These are phyloP conservation scores for Suillus discolor DNA, from an alignment of 768 basidiomycete species.

Conservation along the genomic window DNA sequence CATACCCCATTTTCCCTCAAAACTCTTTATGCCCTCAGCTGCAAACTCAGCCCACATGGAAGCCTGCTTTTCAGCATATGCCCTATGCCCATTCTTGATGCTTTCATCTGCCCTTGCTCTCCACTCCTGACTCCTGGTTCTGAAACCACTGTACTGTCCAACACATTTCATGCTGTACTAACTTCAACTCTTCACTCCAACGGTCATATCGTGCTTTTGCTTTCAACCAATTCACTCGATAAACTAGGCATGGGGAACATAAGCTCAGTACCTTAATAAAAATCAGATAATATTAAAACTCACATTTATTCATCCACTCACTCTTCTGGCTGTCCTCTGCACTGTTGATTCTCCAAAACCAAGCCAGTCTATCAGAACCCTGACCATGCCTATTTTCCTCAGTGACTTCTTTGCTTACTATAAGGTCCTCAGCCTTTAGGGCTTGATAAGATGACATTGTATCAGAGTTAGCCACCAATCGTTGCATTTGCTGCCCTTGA, in stretches of 20 bases:
- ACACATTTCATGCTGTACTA: constrained; percentile 21
- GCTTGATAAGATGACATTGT: background rate
- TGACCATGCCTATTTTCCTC: too few relatives aligned
- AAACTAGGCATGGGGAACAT: constrained; percentile 1
- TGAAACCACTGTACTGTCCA: constrained; percentile 22
- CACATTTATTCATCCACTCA: too few relatives aligned
- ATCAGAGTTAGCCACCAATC: background rate
- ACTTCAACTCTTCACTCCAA: constrained; percentile 22
- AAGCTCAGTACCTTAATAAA: background rate
- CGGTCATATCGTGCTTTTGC: constrained; percentile 18
- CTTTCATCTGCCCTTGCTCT: background rate
- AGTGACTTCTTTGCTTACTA: constrained; percentile 12
- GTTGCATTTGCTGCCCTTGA: background rate
- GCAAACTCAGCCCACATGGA: background rate
- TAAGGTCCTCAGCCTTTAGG: constrained; percentile 5
- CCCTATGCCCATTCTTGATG: background rate
- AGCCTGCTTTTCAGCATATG: background rate
- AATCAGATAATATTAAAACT: too few relatives aligned
- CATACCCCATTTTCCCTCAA: background rate
- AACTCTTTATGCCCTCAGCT: background rate
- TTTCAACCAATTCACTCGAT: constrained; percentile 10
- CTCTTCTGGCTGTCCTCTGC: too few relatives aligned
- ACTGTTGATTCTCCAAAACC: too few relatives aligned
- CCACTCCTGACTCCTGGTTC: background rate
- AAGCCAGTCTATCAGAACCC: too few relatives aligned